Evolutionary conservation across 2,329 filamentous ascomycete genomes (phyloP).

Genomic region (Scleromitrula shiraiana): DNA sequence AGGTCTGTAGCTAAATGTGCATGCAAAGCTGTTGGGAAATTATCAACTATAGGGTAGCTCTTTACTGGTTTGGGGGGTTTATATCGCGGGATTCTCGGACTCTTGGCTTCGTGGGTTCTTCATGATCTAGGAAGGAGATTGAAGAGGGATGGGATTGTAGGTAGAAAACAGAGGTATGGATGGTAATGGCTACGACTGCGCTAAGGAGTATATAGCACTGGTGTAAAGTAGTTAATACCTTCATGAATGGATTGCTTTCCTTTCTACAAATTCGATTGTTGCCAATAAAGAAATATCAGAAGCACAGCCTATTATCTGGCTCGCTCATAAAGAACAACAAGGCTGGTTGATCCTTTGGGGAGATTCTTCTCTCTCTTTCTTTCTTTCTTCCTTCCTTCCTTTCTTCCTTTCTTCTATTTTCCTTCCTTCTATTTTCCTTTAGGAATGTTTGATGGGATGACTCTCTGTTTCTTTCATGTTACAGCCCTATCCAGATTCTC

Average conservation of each 20-base stretch:
- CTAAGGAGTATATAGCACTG: conserved; percentile 1
- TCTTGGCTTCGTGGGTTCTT: conserved; percentile 6
- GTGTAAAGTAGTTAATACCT: not conserved
- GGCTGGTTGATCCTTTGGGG: not conserved
- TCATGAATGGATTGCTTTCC: too few species aligned
- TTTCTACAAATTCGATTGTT: too few species aligned
- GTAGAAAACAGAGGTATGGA: not conserved
- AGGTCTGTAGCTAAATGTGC: conserved; percentile 23
- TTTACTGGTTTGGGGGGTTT: conserved; percentile 9
- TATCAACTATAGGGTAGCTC: conserved; percentile 21
- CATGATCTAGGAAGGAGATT: not conserved
- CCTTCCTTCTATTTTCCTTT: too few species aligned
- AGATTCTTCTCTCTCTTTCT: not conserved
- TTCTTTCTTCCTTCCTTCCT: too few species aligned
- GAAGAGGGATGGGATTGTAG: not conserved
- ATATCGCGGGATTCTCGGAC: too few species aligned
- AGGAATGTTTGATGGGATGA: too few species aligned
- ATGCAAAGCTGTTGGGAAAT: conserved; percentile 21
- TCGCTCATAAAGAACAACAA: too few species aligned
- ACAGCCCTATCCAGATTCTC: too few species aligned
- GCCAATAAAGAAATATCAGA: not conserved
- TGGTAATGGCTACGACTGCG: not conserved
- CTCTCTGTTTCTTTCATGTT: too few species aligned
- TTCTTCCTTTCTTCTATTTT: too few species aligned
- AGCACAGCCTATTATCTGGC: too few species aligned